Base-by-base conservation (phyloP, 352 stramenopile species). In the Phytophthora tentaculata region DNA sequence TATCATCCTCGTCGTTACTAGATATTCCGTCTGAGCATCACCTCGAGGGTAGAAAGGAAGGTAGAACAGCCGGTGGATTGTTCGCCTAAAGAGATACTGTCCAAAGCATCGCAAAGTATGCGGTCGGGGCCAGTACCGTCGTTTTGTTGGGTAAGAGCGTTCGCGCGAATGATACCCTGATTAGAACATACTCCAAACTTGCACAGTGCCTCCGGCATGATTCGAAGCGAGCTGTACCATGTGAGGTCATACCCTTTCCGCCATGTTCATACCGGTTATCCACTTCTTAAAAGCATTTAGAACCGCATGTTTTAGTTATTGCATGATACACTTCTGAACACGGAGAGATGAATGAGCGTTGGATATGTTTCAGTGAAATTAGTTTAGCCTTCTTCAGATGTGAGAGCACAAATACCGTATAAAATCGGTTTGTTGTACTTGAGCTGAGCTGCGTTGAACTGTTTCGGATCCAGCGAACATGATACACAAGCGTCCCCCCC, bases 241-340 rank as follows among this genome's bases (percentile, higher is more conserved):
- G 53, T 13, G 35, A 23, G 24, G 37, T 41, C 53, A 60, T 43
- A 60, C 53, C 5, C 53, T 10, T 16, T 32, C 39, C 1, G 53
- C 53, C n/a, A 52, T 41, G 37, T 56, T 29, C 28, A 47, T 56
- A 19, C 16, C 20, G 9, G 28, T 55, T n/a, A 16, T 56, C 56
- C 56, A 56, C 16, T 64, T 64, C 19, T 29, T 51, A 28, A 32
- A 28, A 19, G 45, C 56, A 43, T 56, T 64, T 2, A 64, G 47
- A 19, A 64, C 14, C 2, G 44, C 44, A 26, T 63, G 56, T 5
- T 49, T 1, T 5, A 26, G 1, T 1, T 44, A 63, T 14, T 16
- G 3, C 56, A 64, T 56, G 16, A 50, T 17, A 0, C 22, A 56
- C 1, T 35, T 22, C n/a, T 56, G 45, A 17, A 64, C 20, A 1